phyloP scores from a whole-genome alignment of 768 basidiomycete genomes.

The Leccinum imitatum region DNA sequence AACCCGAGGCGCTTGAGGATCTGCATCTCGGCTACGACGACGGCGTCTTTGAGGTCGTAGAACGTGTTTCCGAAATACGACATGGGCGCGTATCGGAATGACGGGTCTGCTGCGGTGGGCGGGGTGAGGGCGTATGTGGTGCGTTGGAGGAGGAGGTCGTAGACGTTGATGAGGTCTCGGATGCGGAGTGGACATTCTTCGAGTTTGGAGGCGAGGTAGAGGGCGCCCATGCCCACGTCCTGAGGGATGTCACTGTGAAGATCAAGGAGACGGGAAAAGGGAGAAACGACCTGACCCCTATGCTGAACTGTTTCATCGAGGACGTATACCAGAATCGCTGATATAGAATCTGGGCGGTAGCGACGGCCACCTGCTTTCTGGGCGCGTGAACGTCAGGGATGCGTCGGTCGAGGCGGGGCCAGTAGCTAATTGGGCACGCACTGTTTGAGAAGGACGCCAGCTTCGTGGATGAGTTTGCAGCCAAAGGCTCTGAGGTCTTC shows the following conservation, averaged over 20 bases:
- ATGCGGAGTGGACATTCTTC: slow-evolving; percentile 91
- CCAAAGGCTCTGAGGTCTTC: slow-evolving; percentile 88
- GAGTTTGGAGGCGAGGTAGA: slow-evolving; percentile 86
- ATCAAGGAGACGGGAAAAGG: slow-evolving; percentile 8
- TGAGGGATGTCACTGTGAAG: slow-evolving; percentile 28
- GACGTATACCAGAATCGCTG: slow-evolving; percentile 97
- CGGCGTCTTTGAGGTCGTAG: slow-evolving; percentile 91
- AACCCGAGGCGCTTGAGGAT: slow-evolving; percentile 94
- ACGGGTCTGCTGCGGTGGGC: slow-evolving; percentile 18
- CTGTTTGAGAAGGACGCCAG: slow-evolving; percentile 90
- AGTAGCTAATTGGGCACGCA: slow-evolving; percentile 37
- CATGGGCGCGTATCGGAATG: slow-evolving; percentile 78
- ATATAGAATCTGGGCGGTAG: slow-evolving; percentile 94
- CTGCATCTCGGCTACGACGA: slow-evolving; percentile 97
- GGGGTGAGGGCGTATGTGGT: slow-evolving; percentile 49
- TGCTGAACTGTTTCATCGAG: slow-evolving; percentile 92
- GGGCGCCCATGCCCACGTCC: slow-evolving; percentile 89
- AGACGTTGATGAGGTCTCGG: slow-evolving; percentile 92
- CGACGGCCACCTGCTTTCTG: slow-evolving; percentile 95
- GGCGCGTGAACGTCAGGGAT: slow-evolving; percentile 2
- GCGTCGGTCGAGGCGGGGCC: not conserved
- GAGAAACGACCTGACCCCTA: slow-evolving; percentile 61
- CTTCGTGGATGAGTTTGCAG: slow-evolving; percentile 93
- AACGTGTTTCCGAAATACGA: slow-evolving; percentile 86
- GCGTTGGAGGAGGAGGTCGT: slow-evolving; percentile 84